phyloP scores from a whole-genome alignment of 352 stramenopile species.

The Phytophthora agathidicida region DNA sequence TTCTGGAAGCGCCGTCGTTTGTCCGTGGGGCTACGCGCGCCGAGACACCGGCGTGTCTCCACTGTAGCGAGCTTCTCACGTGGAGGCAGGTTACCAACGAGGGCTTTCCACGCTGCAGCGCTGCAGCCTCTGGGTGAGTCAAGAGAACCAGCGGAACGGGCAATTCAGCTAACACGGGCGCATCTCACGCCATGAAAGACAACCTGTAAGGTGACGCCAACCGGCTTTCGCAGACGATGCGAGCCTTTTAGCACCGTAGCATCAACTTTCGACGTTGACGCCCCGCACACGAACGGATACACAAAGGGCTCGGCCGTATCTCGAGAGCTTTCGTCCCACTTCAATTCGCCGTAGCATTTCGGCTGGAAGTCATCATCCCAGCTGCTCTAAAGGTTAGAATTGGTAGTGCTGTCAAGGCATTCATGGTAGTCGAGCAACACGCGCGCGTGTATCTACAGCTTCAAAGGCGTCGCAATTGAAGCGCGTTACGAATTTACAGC shows the following conservation, averaged over 20 bases:
- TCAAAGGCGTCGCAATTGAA: conserved; percentile 17
- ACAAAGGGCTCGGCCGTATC: conserved; percentile 18
- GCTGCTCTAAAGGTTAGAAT: conserved; percentile 29
- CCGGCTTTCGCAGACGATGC: conserved; percentile 25
- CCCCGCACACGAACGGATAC: conserved; percentile 19
- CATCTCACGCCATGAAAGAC: conserved; percentile 14
- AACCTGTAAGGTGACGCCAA: conserved; percentile 11
- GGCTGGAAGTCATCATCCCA: conserved; percentile 36
- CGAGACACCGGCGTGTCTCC: conserved; percentile 3
- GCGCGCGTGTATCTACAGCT: neutral
- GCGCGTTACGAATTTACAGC: conserved; percentile 30
- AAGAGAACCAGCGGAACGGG: conserved; percentile 19
- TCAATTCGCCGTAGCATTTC: conserved; percentile 24
- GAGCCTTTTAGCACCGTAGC: conserved; percentile 1
- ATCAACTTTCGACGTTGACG: conserved; percentile 9
- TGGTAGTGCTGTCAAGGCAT: conserved; percentile 20
- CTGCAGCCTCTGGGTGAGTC: conserved; percentile 1
- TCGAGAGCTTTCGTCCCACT: conserved; percentile 24
- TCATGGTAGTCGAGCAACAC: conserved; percentile 19
- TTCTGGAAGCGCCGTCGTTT: conserved; percentile 18
- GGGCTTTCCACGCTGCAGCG: conserved; percentile 12
- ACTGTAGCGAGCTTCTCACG: conserved; percentile 1
- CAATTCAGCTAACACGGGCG: conserved; percentile 12
- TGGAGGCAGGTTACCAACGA: neutral
- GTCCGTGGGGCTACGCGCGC: conserved; percentile 4